These are phyloP conservation scores for Aurantiochytrium sp. DNA, from an alignment of 108 stramenopile species.

Conservation along the genomic window DNA sequence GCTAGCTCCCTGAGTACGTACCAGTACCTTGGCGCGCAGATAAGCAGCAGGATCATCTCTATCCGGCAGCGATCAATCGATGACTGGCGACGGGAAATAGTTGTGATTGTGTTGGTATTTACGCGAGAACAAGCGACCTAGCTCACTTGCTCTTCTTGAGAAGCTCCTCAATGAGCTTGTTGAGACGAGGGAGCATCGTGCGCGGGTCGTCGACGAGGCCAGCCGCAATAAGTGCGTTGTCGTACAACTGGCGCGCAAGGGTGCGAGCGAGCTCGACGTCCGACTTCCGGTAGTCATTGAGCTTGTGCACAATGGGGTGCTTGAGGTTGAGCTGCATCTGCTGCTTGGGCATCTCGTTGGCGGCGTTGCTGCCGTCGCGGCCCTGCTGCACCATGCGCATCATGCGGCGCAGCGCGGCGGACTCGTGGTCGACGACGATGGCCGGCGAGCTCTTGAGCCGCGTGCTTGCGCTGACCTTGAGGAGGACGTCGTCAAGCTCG, in stretches of 20 bases:
- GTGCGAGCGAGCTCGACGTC: conserved; percentile 59
- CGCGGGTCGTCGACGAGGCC: conserved; percentile 91
- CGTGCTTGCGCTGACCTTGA: conserved; percentile 70
- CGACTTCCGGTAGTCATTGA: conserved; percentile 51
- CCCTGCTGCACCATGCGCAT: conserved; percentile 88
- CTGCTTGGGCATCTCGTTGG: conserved; percentile 74
- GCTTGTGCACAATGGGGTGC: conserved; percentile 81
- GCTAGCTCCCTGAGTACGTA: too few relatives aligned
- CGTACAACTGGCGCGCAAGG: conserved; percentile 82
- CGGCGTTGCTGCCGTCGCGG: conserved; percentile 57
- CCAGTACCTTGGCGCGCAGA: too few relatives aligned
- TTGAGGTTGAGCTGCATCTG: conserved; percentile 90
- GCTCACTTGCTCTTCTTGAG: conserved; percentile 21
- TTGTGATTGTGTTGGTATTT: too few relatives aligned
- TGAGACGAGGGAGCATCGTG: conserved; percentile 85
- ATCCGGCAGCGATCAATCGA: too few relatives aligned
- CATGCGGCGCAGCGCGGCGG: conserved; percentile 87
- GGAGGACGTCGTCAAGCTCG: conserved; percentile 65
- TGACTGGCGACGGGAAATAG: too few relatives aligned
- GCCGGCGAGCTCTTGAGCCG: conserved; percentile 86
- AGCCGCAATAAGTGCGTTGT: conserved; percentile 93
- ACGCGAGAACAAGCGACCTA: too few relatives aligned
- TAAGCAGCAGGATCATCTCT: too few relatives aligned
- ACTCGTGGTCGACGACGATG: conserved; percentile 93
- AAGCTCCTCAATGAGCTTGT: conserved; percentile 63